These are phyloP conservation scores for Populus ilicifolia DNA, from an alignment of 345 rosid species.

Conservation along the genomic window DNA sequence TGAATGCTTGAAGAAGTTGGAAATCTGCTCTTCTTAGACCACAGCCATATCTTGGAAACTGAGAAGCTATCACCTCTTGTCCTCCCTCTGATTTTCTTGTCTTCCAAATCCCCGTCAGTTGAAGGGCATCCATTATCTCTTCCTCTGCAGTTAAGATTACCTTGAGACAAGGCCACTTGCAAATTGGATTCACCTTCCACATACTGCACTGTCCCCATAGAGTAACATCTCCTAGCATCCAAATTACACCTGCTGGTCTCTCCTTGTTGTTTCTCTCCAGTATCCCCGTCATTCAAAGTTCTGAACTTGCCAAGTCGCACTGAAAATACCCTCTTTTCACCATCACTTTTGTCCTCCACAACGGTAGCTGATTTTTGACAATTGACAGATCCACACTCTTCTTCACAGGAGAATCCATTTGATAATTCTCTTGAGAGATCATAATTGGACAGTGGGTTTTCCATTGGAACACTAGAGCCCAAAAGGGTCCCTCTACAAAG, in stretches of 20 bases:
- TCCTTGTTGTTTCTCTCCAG: conserved; percentile 29
- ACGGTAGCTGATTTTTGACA: conserved; percentile 14
- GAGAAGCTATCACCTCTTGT: conserved; percentile 50
- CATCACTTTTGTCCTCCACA: conserved; percentile 18
- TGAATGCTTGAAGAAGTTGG: conserved; percentile 19
- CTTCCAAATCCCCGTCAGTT: conserved; percentile 29
- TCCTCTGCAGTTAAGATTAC: conserved; percentile 1
- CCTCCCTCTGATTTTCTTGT: conserved; percentile 41
- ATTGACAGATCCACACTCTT: conserved; percentile 20
- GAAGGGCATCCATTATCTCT: conserved; percentile 8
- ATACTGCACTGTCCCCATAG: conserved; percentile 66
- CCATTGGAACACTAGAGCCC: conserved; percentile 20
- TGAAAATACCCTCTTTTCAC: conserved; percentile 42
- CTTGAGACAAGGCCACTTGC: conserved; percentile 40
- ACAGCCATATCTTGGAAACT: conserved; percentile 62
- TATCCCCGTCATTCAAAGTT: conserved; percentile 33
- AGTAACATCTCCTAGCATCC: conserved; percentile 65
- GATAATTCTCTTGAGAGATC: conserved; percentile 25
- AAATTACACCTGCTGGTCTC: conserved; percentile 37
- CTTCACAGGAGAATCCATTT: conserved; percentile 24
- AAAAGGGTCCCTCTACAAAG: conserved; percentile 57
- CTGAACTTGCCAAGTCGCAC: conserved; percentile 61
- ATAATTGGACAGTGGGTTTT: conserved; percentile 22
- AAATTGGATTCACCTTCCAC: conserved; percentile 44
- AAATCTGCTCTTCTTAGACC: conserved; percentile 46